phyloP scores from a whole-genome alignment of 805 yeast genomes.

The Starmerella tilneyi region DNA sequence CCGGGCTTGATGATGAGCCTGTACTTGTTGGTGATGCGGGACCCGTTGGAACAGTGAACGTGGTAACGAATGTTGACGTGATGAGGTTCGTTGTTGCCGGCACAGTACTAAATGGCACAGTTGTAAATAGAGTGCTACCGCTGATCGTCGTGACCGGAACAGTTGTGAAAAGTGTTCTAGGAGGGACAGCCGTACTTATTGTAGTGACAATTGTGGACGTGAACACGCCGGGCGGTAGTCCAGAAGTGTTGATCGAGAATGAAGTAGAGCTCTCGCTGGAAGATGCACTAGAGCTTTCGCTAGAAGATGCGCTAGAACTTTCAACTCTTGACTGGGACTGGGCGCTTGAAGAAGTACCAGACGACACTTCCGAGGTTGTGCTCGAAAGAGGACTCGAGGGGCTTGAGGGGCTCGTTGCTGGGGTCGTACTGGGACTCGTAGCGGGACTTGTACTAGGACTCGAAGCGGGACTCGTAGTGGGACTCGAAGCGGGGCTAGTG shows the following conservation, averaged over 20 bases:
- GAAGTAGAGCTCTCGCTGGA: not conserved
- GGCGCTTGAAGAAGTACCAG: too few relatives aligned
- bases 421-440: not conserved
- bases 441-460: not conserved
- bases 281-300: not conserved
- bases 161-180: not conserved
- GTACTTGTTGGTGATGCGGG: too few relatives aligned
- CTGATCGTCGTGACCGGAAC: too few relatives aligned
- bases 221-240: not conserved
- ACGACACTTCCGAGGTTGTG: not conserved
- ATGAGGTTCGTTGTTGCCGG: too few relatives aligned
- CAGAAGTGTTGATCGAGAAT: not conserved
- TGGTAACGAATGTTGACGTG: too few relatives aligned
- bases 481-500: conserved; percentile 1
- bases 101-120: too few relatives aligned
- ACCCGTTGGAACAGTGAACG: too few relatives aligned
- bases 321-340: too few relatives aligned
- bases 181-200: not conserved
- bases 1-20: too few relatives aligned
- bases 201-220: not conserved
- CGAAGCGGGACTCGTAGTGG: not conserved
- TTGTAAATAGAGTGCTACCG: too few relatives aligned
- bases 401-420: not conserved
- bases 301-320: too few relatives aligned
- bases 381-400: not conserved